phyloP scores from a whole-genome alignment of 441 rosid species.

The Brassica balearica region DNA sequence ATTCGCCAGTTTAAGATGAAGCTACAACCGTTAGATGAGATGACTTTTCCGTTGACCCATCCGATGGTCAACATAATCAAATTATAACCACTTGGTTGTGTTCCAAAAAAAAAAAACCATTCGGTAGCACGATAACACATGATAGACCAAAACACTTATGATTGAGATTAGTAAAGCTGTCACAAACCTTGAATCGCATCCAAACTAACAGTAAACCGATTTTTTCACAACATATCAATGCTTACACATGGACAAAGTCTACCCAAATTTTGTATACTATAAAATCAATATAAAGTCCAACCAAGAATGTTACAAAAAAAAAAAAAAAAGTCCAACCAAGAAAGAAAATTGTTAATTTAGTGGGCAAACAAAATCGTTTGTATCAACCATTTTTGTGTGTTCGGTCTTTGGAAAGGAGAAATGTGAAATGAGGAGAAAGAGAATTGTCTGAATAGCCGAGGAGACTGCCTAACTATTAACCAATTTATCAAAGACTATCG shows the following conservation, averaged over 20 bases:
- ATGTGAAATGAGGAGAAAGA: slow-evolving; percentile 42
- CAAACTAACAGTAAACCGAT: background rate
- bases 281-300: too few species aligned
- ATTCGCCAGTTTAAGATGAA: slow-evolving; percentile 17
- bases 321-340: slow-evolving; percentile 29
- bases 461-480: slow-evolving; percentile 42
- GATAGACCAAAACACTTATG: background rate
- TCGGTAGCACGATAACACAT: slow-evolving; percentile 37
- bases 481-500: slow-evolving; percentile 21
- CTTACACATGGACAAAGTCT: background rate
- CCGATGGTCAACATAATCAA: slow-evolving; percentile 18
- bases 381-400: background rate
- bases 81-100: background rate
- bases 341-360: background rate
- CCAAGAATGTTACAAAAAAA: too few species aligned
- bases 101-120: slow-evolving; percentile 1
- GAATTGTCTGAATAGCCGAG: slow-evolving; percentile 43
- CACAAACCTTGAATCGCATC: slow-evolving; percentile 1
- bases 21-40: slow-evolving; percentile 20
- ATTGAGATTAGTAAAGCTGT: slow-evolving; percentile 28
- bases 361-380: background rate
- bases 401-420: slow-evolving; percentile 2
- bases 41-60: slow-evolving; percentile 17
- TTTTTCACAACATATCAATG: background rate
- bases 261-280: too few species aligned